Evolutionary conservation across 176 grass and related monocot genomes (phyloP).

Genomic region (Carex scoparia): DNA sequence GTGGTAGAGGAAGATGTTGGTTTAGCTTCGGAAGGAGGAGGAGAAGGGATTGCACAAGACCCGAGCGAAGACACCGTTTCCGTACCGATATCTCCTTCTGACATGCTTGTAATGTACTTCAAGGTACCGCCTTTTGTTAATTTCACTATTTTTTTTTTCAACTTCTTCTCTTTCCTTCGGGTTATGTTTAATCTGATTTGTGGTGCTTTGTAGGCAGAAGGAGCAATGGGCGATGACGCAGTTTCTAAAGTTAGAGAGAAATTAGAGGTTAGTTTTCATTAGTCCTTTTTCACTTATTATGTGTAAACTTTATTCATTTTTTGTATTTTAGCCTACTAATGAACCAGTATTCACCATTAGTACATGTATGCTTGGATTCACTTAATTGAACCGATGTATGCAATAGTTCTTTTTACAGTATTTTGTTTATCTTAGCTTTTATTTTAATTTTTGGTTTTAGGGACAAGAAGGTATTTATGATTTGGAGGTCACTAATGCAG

Average conservation of each 20-base stretch:
- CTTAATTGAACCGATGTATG: not conserved
- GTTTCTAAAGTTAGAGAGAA: conserved; percentile 20
- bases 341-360: not conserved
- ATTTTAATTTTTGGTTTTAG: not conserved
- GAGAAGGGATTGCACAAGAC: not conserved
- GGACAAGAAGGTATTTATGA: not conserved
- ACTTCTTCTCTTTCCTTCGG: not conserved
- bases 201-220: conserved; percentile 32
- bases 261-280: conserved; percentile 33
- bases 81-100: conserved; percentile 40
- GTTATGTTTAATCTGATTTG: not conserved
- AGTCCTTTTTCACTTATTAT: not conserved
- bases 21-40: not conserved
- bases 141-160: not conserved
- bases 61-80: conserved; percentile 15
- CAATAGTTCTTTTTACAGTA: not conserved
- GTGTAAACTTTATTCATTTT: not conserved
- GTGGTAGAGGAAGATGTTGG: conserved; percentile 5
- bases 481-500: not conserved
- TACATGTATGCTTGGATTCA: not conserved
- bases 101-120: conserved; percentile 44
- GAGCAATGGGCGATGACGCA: conserved; percentile 29
- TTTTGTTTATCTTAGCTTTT: not conserved
- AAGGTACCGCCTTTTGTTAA: conserved; percentile 24
- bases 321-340: not conserved